These are phyloP conservation scores for Paulownia fortunei DNA, from an alignment of 257 asterid species.

Conservation along the genomic window DNA sequence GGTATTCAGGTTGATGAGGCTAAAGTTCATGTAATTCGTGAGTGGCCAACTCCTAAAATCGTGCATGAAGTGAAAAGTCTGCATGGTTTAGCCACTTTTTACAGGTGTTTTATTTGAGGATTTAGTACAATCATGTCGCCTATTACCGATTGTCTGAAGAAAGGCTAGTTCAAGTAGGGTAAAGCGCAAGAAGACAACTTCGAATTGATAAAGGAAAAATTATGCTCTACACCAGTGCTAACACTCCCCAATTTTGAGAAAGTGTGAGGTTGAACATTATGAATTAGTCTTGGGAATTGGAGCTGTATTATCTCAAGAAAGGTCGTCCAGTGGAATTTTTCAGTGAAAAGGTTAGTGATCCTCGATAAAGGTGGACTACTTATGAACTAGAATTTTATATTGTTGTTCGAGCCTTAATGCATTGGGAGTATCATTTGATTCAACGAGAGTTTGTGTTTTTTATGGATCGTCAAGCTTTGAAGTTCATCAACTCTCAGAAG, in stretches of 20 bases:
- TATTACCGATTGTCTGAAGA: background rate
- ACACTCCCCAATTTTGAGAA: background rate
- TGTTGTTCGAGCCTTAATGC: background rate
- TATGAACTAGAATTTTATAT: background rate
- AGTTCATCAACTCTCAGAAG: background rate
- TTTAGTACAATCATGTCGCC: background rate
- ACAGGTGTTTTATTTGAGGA: background rate
- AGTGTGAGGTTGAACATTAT: background rate
- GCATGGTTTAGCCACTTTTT: background rate
- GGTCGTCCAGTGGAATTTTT: background rate
- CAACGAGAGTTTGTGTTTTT: background rate
- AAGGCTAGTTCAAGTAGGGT: background rate
- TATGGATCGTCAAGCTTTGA: background rate
- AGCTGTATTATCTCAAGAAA: background rate
- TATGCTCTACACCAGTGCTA: background rate
- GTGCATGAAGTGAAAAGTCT: background rate
- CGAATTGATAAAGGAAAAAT: background rate
- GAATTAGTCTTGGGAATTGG: background rate
- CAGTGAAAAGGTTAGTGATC: background rate
- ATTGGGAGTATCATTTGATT: background rate
- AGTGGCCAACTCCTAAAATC: background rate
- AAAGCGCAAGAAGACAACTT: background rate
- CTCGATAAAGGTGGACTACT: background rate
- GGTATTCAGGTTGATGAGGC: background rate
- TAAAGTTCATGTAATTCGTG: background rate